Base-by-base conservation (phyloP, 2,329 filamentous ascomycete genomes). In the Xylaria sp. region DNA sequence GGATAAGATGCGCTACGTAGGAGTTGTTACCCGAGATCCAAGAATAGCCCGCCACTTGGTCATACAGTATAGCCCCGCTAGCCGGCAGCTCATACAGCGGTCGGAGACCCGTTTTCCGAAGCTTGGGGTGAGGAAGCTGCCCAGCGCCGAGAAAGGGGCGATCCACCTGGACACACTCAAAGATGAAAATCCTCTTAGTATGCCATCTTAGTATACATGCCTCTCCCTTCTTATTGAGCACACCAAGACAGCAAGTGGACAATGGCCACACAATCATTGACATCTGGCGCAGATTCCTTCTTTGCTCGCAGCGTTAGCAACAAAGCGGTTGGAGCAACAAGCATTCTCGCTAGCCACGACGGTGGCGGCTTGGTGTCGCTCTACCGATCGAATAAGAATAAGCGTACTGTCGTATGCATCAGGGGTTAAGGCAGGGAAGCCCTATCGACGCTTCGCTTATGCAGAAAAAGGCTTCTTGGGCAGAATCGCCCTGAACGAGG, bases 31-130 rank as follows among this genome's bases (percentile, higher is more conserved):
- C 52, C 52, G 52, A 55, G 52, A 55, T 37, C 52, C 20, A 55
- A 55, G 52, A 37, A 55, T 55, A 37, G 28, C 52, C 34, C 3
- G 15, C 28, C 15, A 54, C 34, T 34, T 54, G 51, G 51, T 18
- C 23, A 23, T 54, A 34, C 7, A 55, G 28, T 37, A 55, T 37
- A 31, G 7, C 57, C 18, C 48, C 48, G 50, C 60, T 56, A 69
- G 9, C 46, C 52, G 63, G 52, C 39, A 55, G 37, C 63, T 61
- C 59, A 37, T 34, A 34, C 54, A 59, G 50, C 31, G 41, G 46
- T 37, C 63, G 67, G 64, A 69, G 63, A 63, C 59, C 64, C 41
- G 58, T 69, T 69, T 67, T 10, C 63, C 63, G 63, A 66, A 55
- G 63, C 44, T 48, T 63, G 58, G 37, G 63, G 63, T 48, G 28